Conservation (phyloP, 2,329 filamentous ascomycete species). For the Penicillium fuscoglaucum region DNA sequence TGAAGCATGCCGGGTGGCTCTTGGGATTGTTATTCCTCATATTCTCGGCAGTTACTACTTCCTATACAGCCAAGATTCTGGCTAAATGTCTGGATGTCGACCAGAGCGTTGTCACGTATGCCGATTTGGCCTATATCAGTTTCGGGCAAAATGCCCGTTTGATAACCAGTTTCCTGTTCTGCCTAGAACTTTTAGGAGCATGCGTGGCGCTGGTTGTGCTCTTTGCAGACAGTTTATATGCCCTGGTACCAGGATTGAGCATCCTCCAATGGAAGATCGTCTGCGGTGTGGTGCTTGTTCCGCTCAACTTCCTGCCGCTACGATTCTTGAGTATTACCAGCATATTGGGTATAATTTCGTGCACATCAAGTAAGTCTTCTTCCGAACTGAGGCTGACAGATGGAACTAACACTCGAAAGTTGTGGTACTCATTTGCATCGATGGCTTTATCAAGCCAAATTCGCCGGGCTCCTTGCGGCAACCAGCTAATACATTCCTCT, state of each 20-base stretch:
- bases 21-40: constrained; percentile 74
- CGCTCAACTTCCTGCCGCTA: constrained; percentile 81
- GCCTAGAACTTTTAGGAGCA: constrained; percentile 79
- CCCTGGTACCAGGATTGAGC: constrained; percentile 70
- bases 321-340: constrained; percentile 85
- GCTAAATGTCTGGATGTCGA: constrained; percentile 88
- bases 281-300: constrained; percentile 74
- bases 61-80: constrained; percentile 81
- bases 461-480: constrained; percentile 79
- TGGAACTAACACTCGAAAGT: constrained; percentile 55
- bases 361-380: constrained; percentile 72
- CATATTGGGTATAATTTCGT: constrained; percentile 87
- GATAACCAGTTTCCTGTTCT: constrained; percentile 81
- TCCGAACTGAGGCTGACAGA: neutral
- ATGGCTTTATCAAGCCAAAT: constrained; percentile 80
- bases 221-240: constrained; percentile 86
- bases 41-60: constrained; percentile 72
- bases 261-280: constrained; percentile 79
- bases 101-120: constrained; percentile 84
- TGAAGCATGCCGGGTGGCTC: constrained; percentile 87
- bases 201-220: constrained; percentile 87
- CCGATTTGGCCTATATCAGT: constrained; percentile 86
- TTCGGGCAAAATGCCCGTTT: constrained; percentile 81
- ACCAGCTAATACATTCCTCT: constrained; percentile 75
- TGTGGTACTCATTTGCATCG: constrained; percentile 76